phyloP scores from a whole-genome alignment of 2,329 filamentous ascomycete species.

The Didymellaceae sp. region DNA sequence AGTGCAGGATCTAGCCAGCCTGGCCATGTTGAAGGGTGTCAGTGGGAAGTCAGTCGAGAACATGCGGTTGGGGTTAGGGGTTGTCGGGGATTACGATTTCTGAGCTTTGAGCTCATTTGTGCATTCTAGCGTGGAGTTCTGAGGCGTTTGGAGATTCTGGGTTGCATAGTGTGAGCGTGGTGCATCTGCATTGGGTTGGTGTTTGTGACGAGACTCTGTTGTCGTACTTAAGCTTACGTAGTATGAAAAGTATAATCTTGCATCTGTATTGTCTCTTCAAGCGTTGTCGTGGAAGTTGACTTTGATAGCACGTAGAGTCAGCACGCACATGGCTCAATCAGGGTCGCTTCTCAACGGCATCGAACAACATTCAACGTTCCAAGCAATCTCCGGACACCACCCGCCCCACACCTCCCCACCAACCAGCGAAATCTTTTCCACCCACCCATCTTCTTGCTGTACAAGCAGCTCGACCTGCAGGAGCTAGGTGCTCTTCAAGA shows the following conservation, averaged over 20 bases:
- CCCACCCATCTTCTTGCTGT: too few relatives aligned
- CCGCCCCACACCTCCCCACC: background rate
- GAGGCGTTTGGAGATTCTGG: background rate
- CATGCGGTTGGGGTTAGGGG: constrained; percentile 53
- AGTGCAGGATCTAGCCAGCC: constrained; percentile 50
- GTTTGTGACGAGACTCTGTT: constrained; percentile 5
- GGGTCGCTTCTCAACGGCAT: too few relatives aligned
- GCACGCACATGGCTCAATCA: too few relatives aligned
- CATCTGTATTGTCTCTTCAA: background rate
- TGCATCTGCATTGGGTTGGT: constrained; percentile 10
- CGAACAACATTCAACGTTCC: background rate
- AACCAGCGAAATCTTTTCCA: too few relatives aligned
- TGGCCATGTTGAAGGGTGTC: constrained; percentile 57
- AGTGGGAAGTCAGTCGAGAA: constrained; percentile 59
- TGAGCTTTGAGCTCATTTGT: constrained; percentile 20
- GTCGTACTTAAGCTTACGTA: background rate
- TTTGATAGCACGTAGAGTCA: too few relatives aligned
- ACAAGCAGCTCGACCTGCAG: too few relatives aligned
- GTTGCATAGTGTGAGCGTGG: constrained; percentile 1
- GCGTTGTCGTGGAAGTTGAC: background rate
- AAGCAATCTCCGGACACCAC: background rate
- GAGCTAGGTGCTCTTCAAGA: too few relatives aligned
- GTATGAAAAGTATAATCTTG: background rate
- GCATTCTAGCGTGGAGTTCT: constrained; percentile 32
- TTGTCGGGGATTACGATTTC: constrained; percentile 32